A percentile compares a stretch with the other conserved stretches of the same genome.
Conservation (phyloP, 192 early-diverging fungal genomes). For the Lunasporangiospora selenospora region DNA sequence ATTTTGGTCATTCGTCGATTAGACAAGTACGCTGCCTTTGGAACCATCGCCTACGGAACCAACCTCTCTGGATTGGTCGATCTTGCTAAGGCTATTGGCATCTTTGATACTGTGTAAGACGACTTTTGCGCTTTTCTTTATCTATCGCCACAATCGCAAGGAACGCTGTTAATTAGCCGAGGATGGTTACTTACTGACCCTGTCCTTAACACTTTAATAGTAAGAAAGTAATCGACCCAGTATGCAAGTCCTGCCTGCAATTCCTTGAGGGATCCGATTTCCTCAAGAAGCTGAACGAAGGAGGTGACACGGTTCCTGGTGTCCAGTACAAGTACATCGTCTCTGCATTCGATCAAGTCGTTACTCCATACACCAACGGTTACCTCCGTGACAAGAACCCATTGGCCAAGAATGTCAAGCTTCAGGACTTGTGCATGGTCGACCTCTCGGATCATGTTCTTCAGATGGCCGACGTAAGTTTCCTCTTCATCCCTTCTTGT, state of each 20-base stretch:
- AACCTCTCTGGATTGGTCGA: neutral
- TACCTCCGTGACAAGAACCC: slow-evolving; percentile 27
- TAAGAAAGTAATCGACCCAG: slow-evolving; percentile 29
- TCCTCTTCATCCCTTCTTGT: too few species aligned
- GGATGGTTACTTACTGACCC: too few species aligned
- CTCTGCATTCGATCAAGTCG: slow-evolving; percentile 25
- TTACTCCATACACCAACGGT: slow-evolving; percentile 41
- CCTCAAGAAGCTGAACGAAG: slow-evolving; percentile 22
- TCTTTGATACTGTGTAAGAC: too few species aligned
- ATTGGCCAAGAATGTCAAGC: slow-evolving; percentile 18
- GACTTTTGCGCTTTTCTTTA: too few species aligned
- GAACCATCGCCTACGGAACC: slow-evolving; percentile 34
- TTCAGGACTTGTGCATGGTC: slow-evolving; percentile 22
- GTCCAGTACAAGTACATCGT: slow-evolving; percentile 36
- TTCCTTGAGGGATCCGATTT: slow-evolving; percentile 21
- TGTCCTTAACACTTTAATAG: too few species aligned
- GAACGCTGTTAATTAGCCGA: too few species aligned
- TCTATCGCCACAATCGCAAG: too few species aligned
- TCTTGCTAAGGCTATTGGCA: too few species aligned
- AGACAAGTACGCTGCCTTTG: slow-evolving; percentile 40
- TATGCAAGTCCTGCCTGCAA: slow-evolving; percentile 38
- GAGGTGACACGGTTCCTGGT: slow-evolving; percentile 45
- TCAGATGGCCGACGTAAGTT: neutral
- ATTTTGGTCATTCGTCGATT: too few species aligned
- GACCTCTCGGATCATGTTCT: slow-evolving; percentile 24